Base-by-base conservation (phyloP, 2,329 filamentous ascomycete genomes). In the Colletotrichum coccodes region DNA sequence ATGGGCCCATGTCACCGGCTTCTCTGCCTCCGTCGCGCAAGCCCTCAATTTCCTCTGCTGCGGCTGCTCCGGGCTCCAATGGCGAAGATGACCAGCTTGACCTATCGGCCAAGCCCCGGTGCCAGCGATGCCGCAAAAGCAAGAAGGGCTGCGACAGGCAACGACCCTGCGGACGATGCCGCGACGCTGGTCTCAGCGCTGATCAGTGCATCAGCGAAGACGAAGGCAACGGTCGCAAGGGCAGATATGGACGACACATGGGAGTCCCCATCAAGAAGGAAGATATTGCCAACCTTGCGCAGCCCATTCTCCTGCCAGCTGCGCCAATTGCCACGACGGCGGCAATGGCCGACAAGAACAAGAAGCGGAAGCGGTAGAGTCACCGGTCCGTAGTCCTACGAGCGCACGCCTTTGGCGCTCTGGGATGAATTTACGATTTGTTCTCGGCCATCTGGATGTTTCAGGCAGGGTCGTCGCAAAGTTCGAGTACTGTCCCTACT, bases 91-190 rank as follows among this genome's bases (percentile, higher is more conserved):
- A 98, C 65, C 85, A 97, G 56, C 96, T 95, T 3, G 95, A 99
- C 75, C 84, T 98, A 23, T 98, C 95, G 0, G 95, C 92, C 73
- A 98, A 98, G 83, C 96, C 96, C 64, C 94, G 96, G 71, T 99
- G 96, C 85, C 96, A 99, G 80, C 92, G 96, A 67, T 99, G 96
- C 86, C 92, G 96, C 76, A 99, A 99, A 89, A 98, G 95, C 84
- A 99, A 99, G 87, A 99, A 99, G 83, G 96, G 96, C 14, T 99
- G 96, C 78, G 96, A 99, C 83, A 92, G 96, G 67, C 96, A 98
- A 82, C 91, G 96, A 44, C 96, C 96, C 32, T 99, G 96, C 77
- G 94, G 94, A 64, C 90, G 96, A 71, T 99, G 96, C 89, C 94
- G 94, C 79, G 96, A 99, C 82, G 96, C 96, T 49, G 96, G 96